Base-by-base conservation (phyloP, 176 grass and related monocot species). In the Hsuehochloa calcarea region DNA sequence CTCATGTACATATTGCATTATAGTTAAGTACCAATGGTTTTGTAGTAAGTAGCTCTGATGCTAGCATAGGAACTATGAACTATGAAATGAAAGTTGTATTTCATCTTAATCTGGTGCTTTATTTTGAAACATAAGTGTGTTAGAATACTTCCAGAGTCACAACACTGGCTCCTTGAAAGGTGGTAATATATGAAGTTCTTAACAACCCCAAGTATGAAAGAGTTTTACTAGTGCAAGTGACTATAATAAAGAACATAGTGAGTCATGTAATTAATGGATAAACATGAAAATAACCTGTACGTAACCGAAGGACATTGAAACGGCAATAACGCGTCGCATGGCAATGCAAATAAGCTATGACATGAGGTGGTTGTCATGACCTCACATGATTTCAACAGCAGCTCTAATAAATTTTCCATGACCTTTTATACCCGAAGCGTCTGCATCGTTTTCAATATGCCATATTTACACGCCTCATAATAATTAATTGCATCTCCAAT, bases 291-390 rank as follows among this genome's bases (percentile, higher is more conserved):
- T 35, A 31, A 25, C 10, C 35, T 31, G 11, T 45, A 60, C 27
- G 2, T 46, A 60, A 63, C 68, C 11, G 54, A 23, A 73, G 27
- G 9, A 22, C 29, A 75, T 37, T 50, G 14, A 82, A 66, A 80
- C 45, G 12, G 20, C 78, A 80, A 67, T 16, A 51, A 20, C 34
- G 14, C 9, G 45, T 26, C 40, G 44, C 55, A 64, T 73, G 44
- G 23, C 60, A 68, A 61, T 38, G 41, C 49, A 79, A 70, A 72
- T 86, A 26, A 70, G 45, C 10, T 70, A 69, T 56, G 34, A 15
- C 37, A 58, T 71, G 6, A 58, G 17, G 67, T 73, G 23, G 34
- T 44, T 74, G 26, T 65, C 10, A 10, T 50, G 35, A 65, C 45
- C 35, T 19, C 35, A 34, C 39, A 58, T 34, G 43, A 45, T 71